Evolutionary conservation across 768 basidiomycete species (phyloP).

Genomic region (Kwoniella sp.): DNA sequence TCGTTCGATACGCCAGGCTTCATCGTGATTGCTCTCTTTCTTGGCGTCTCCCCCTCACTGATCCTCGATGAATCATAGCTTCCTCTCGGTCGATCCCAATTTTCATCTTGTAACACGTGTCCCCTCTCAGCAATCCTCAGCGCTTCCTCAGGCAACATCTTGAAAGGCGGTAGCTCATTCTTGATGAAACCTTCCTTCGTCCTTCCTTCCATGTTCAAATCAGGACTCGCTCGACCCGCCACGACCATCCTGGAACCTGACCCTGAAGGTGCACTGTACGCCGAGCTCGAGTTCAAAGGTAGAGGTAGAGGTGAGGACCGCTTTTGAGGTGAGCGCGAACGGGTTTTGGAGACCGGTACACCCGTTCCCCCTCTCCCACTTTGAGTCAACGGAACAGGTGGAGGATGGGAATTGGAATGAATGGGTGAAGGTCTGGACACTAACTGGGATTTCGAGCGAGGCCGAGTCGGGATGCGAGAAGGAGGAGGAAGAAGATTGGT

Average conservation of each 20-base stretch:
- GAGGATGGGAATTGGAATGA: not conserved
- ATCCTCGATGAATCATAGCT: conserved; percentile 12
- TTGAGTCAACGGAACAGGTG: conserved; percentile 1
- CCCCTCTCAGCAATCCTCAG: conserved; percentile 43
- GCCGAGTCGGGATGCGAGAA: conserved; percentile 22
- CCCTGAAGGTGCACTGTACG: conserved; percentile 1
- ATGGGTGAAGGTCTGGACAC: conserved; percentile 3
- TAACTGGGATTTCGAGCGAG: conserved; percentile 23
- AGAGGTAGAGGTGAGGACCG: not conserved
- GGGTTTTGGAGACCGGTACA: conserved; percentile 9
- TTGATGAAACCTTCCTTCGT: conserved; percentile 40
- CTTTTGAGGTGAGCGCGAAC: conserved; percentile 17
- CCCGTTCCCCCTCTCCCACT: conserved; percentile 5
- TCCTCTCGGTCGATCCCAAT: conserved; percentile 3
- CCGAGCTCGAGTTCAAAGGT: not conserved
- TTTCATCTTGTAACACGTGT: conserved; percentile 23
- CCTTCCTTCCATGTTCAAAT: conserved; percentile 2
- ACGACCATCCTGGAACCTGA: conserved; percentile 2
- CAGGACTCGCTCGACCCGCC: conserved; percentile 18
- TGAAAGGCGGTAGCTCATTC: conserved; percentile 49
- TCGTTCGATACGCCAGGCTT: conserved; percentile 5
- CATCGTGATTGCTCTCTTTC: conserved; percentile 22
- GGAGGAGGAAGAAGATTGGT: not conserved
- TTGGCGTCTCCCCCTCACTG: conserved; percentile 6
- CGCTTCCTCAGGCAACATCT: conserved; percentile 38